Evolutionary conservation across 177 flowering plant species (phyloP).

Genomic region (Tripterygium wilfordii): DNA sequence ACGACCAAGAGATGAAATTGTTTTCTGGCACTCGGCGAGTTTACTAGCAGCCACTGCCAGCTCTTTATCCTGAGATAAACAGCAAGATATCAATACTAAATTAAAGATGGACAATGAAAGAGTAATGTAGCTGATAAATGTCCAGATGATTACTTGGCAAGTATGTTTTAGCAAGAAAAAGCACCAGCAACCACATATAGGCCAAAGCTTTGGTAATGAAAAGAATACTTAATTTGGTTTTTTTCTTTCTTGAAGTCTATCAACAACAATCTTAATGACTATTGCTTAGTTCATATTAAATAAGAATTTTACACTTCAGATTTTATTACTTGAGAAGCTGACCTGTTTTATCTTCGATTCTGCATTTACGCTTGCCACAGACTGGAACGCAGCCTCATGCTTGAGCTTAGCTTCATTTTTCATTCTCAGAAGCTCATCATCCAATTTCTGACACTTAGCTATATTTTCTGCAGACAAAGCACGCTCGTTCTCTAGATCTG

Average conservation of each 20-base stretch:
- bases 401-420: constrained; percentile 21
- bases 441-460: constrained; percentile 21
- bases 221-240: too few species aligned
- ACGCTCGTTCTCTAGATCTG: constrained; percentile 29
- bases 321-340: constrained; percentile 5
- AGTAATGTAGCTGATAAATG: neutral
- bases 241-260: too few species aligned
- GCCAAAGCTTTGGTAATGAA: too few species aligned
- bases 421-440: constrained; percentile 30
- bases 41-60: constrained; percentile 63
- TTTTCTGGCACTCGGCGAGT: constrained; percentile 80
- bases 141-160: too few species aligned
- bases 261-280: too few species aligned
- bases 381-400: constrained; percentile 20
- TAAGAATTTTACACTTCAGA: too few species aligned
- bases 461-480: constrained; percentile 19
- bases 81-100: neutral
- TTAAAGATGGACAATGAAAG: constrained; percentile 1
- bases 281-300: too few species aligned
- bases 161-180: too few species aligned
- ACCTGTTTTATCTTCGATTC: constrained; percentile 63
- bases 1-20: constrained; percentile 71
- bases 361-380: constrained; percentile 19
- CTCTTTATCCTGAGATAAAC: constrained; percentile 51
- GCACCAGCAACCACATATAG: too few species aligned